Conservation (phyloP, 805 yeast genomes). For the Kluyveromyces starmeri region DNA sequence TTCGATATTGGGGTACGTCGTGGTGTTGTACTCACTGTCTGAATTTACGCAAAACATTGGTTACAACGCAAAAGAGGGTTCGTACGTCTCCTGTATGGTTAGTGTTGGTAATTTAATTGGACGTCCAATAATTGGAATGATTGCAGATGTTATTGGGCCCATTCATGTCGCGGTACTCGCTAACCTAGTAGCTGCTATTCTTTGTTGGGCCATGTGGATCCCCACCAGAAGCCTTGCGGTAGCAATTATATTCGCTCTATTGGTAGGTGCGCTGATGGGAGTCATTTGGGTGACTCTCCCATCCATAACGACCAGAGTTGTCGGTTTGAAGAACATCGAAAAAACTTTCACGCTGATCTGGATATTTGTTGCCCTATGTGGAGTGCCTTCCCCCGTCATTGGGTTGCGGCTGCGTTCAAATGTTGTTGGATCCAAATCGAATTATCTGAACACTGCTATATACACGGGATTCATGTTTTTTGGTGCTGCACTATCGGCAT, state of each 20-base stretch:
- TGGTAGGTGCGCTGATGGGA: slow-evolving; percentile 54
- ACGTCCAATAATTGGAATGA: slow-evolving; percentile 45
- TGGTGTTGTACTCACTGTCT: slow-evolving; percentile 48
- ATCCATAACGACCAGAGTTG: slow-evolving; percentile 42
- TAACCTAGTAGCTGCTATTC: slow-evolving; percentile 33
- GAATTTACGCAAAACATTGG: slow-evolving; percentile 55
- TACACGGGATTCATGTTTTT: slow-evolving; percentile 51
- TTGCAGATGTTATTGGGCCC: slow-evolving; percentile 45
- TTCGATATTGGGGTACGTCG: slow-evolving; percentile 53
- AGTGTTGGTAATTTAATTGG: slow-evolving; percentile 49
- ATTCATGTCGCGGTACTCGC: slow-evolving; percentile 36
- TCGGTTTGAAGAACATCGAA: slow-evolving; percentile 45
- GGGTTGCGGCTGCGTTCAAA: slow-evolving; percentile 37
- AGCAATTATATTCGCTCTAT: slow-evolving; percentile 41
- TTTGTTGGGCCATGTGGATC: slow-evolving; percentile 46
- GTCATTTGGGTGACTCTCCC: slow-evolving; percentile 48
- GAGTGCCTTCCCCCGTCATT: slow-evolving; percentile 49
- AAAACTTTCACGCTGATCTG: slow-evolving; percentile 45
- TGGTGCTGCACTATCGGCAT: slow-evolving; percentile 36
- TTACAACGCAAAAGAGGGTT: slow-evolving; percentile 43
- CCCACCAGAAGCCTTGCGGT: slow-evolving; percentile 51
- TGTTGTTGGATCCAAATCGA: slow-evolving; percentile 26
- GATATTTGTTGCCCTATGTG: slow-evolving; percentile 41
- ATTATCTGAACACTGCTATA: slow-evolving; percentile 44
- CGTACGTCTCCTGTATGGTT: slow-evolving; percentile 52